phyloP scores from a whole-genome alignment of 768 basidiomycete species.

The Pilatotrama ljubarskyi region DNA sequence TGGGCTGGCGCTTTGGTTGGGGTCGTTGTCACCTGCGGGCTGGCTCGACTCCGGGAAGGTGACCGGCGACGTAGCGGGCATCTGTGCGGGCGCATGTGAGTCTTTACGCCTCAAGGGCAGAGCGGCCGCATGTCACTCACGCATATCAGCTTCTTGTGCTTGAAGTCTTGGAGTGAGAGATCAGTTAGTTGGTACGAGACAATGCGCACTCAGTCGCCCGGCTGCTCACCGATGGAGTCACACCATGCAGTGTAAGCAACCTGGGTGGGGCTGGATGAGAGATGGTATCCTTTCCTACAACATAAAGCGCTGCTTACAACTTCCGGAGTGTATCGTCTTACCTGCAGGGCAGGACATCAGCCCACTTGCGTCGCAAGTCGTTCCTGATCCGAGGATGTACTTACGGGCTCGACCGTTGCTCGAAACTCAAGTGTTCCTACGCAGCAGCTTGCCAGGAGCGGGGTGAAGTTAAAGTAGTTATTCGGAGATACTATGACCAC shows the following conservation, averaged over 20 bases:
- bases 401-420: constrained; percentile 76
- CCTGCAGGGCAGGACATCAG: constrained; percentile 10
- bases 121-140: constrained; percentile 38
- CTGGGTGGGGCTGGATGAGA: constrained; percentile 33
- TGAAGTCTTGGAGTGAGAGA: constrained; percentile 50
- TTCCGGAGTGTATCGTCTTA: constrained; percentile 29
- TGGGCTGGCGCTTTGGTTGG: constrained; percentile 19
- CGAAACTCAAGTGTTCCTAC: constrained; percentile 86
- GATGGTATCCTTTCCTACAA: no score
- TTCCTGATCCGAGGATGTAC: constrained; percentile 34
- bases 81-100: constrained; percentile 36
- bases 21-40: constrained; percentile 15
- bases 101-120: neutral
- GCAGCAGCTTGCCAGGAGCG: constrained; percentile 66
- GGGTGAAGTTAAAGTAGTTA: constrained; percentile 68
- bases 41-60: constrained; percentile 28
- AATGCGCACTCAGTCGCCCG: no score
- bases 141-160: constrained; percentile 57
- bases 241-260: constrained; percentile 75
- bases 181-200: no score
- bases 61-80: constrained; percentile 58
- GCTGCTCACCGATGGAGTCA: constrained; percentile 61
- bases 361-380: no score
- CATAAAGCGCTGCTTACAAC: constrained; percentile 22
- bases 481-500: constrained; percentile 67